Conservation (phyloP, 345 rosid species). For the Dipteronia dyeriana region DNA sequence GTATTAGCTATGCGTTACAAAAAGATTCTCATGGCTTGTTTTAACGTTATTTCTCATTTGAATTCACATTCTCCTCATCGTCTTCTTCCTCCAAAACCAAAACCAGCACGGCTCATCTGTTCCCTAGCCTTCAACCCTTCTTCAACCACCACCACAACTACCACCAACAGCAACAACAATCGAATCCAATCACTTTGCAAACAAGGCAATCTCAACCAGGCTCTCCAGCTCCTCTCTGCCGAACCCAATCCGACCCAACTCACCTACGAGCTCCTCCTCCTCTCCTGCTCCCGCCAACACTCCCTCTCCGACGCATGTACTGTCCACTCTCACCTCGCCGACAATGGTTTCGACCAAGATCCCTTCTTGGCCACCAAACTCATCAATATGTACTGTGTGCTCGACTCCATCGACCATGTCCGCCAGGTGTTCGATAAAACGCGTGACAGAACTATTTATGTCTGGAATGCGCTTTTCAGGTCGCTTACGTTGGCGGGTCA, state of each 20-base stretch:
- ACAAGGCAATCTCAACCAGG: constrained; percentile 71
- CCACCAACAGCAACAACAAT: constrained; percentile 31
- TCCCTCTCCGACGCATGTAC: constrained; percentile 58
- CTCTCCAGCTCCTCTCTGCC: constrained; percentile 58
- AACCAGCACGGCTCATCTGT: constrained; percentile 22
- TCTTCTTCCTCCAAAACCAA: constrained; percentile 35
- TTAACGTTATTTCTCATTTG: constrained; percentile 22
- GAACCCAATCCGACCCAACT: constrained; percentile 71
- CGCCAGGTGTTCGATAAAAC: constrained; percentile 86
- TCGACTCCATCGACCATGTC: constrained; percentile 56
- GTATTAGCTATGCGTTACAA: no score
- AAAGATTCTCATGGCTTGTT: no score
- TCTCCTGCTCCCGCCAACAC: constrained; percentile 55
- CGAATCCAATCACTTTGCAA: constrained; percentile 67
- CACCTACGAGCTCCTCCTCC: constrained; percentile 83
- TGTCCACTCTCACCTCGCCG: constrained; percentile 62
- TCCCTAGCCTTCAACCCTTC: constrained; percentile 43
- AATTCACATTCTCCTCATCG: constrained; percentile 13
- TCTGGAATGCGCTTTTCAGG: constrained; percentile 83
- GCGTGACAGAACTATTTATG: constrained; percentile 69
- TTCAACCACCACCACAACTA: constrained; percentile 24
- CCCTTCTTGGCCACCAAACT: constrained; percentile 95
- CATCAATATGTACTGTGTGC: constrained; percentile 57
- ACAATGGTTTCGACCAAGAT: constrained; percentile 83
- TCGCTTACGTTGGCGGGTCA: constrained; percentile 73